Conservation (phyloP, 805 yeast species). For the Yamadazyma olivae region DNA sequence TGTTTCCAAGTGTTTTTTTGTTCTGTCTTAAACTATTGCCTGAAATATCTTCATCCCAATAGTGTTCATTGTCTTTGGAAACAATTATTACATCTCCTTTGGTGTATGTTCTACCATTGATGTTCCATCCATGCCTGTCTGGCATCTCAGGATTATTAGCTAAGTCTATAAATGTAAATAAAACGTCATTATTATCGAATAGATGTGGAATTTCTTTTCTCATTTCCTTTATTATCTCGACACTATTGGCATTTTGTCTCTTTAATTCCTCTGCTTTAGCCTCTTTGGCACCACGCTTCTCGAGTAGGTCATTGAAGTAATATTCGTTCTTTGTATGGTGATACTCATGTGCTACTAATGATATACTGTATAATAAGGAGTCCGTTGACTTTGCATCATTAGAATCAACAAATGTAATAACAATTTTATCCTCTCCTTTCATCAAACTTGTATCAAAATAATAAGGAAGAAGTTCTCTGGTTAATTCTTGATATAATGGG, state of each 20-base stretch:
- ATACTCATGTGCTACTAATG: slow-evolving; percentile 49
- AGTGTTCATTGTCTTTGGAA: slow-evolving; percentile 37
- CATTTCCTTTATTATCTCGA: slow-evolving; percentile 45
- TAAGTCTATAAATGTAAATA: slow-evolving; percentile 52
- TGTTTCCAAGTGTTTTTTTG: slow-evolving; percentile 23
- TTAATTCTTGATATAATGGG: slow-evolving; percentile 55
- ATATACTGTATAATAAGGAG: slow-evolving; percentile 33
- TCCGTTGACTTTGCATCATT: slow-evolving; percentile 29
- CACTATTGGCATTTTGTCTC: slow-evolving; percentile 39
- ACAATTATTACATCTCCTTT: slow-evolving; percentile 60
- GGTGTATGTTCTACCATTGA: slow-evolving; percentile 26
- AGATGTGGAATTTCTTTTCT: slow-evolving; percentile 48
- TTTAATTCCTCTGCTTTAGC: slow-evolving; percentile 39
- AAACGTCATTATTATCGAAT: slow-evolving; percentile 39
- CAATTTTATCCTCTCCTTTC: slow-evolving; percentile 35
- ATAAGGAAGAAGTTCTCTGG: slow-evolving; percentile 28
- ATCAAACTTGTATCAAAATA: slow-evolving; percentile 26
- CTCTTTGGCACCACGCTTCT: slow-evolving; percentile 34
- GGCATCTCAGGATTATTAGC: slow-evolving; percentile 30
- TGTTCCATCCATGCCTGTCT: slow-evolving; percentile 33
- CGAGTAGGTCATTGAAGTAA: slow-evolving; percentile 30
- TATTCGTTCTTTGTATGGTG: slow-evolving; percentile 41
- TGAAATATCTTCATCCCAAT: slow-evolving; percentile 28
- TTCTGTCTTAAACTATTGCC: slow-evolving; percentile 39
- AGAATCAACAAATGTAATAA: slow-evolving; percentile 48